Evolutionary conservation across 139 green algal species (phyloP).

Genomic region (Asterochloris sp.): DNA sequence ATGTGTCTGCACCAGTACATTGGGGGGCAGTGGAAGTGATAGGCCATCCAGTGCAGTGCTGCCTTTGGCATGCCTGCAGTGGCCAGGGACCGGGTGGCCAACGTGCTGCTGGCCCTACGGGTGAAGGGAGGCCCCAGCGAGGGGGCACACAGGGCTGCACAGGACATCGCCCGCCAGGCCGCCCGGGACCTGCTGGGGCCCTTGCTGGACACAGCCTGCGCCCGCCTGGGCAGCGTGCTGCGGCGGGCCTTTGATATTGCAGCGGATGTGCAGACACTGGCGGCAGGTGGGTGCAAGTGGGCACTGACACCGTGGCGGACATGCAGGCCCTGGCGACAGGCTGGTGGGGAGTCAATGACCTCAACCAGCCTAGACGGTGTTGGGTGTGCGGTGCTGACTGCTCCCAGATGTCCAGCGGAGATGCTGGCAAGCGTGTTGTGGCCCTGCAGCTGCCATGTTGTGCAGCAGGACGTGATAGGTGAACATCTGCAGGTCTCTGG

Average conservation of each 20-base stretch:
- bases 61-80: constrained; percentile 30
- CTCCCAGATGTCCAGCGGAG: too few species aligned
- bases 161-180: constrained; percentile 73
- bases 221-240: constrained; percentile 69
- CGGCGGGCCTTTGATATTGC: constrained; percentile 68
- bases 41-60: too few species aligned
- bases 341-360: too few species aligned
- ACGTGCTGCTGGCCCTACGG: constrained; percentile 82
- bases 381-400: too few species aligned
- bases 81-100: constrained; percentile 75
- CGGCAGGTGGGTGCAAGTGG: not conserved
- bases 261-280: constrained; percentile 33
- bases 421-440: too few species aligned
- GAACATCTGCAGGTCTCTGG: too few species aligned
- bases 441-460: too few species aligned
- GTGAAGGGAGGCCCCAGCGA: constrained; percentile 29
- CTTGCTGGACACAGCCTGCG: constrained; percentile 75
- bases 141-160: constrained; percentile 52
- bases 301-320: not conserved
- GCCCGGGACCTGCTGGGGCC: constrained; percentile 69
- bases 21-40: too few species aligned
- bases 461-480: too few species aligned
- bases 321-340: not conserved
- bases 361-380: too few species aligned
- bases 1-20: too few species aligned